Percentiles rank a stretch among this genome's conserved stretches.
Evolutionary conservation across 306 rosid genomes (phyloP).

Genomic region (Biancaea sappan): DNA sequence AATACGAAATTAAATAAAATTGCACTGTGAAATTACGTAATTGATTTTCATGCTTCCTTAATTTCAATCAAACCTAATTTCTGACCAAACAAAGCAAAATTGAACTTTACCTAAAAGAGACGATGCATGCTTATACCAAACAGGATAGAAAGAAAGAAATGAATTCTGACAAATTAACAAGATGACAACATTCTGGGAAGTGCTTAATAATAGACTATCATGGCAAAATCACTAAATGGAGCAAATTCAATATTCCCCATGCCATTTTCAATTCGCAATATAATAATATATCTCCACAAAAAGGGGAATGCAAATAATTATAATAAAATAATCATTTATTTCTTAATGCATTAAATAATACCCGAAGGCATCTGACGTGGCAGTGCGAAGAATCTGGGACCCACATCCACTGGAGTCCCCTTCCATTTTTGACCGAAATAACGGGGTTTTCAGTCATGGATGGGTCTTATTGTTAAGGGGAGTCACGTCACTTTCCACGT

Average conservation of each 20-base stretch:
- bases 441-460: conserved; percentile 50
- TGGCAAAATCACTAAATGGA: conserved; percentile 6
- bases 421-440: conserved; percentile 51
- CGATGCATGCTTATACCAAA: conserved; percentile 8
- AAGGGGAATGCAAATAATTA: not conserved
- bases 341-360: not conserved
- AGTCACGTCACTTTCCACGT: conserved; percentile 93
- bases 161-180: not conserved
- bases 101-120: not conserved
- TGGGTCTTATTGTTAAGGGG: not conserved
- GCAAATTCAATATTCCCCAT: not conserved
- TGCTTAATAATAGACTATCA: not conserved
- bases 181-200: not conserved
- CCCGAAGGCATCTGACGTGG: conserved; percentile 32
- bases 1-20: not conserved
- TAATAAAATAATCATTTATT: not conserved
- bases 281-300: not conserved
- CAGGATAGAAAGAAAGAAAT: not conserved
- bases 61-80: not conserved
- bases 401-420: conserved; percentile 45
- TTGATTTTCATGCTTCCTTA: not conserved
- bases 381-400: conserved; percentile 35
- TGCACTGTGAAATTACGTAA: no score
- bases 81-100: not conserved
- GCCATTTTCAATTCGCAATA: not conserved